These are phyloP conservation scores for Arthrinium phaeospermum DNA, from an alignment of 2,329 filamentous ascomycete genomes.

Conservation along the genomic window DNA sequence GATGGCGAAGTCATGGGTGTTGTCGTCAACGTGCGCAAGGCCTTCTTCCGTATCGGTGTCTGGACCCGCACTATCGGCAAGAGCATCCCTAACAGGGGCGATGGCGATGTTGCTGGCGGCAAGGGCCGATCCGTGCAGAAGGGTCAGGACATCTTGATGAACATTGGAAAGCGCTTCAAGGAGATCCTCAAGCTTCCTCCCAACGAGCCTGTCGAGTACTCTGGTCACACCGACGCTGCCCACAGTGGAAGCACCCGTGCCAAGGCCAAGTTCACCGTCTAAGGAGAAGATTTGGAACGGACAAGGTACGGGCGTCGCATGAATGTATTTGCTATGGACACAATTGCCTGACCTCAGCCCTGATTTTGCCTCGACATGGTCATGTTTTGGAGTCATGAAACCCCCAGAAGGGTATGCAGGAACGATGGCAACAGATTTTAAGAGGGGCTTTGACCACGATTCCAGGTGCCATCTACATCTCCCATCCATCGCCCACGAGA, in stretches of 20 bases:
- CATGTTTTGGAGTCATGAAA: not conserved
- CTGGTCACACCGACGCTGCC: slow-evolving; percentile 92
- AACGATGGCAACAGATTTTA: not conserved
- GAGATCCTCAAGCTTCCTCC: slow-evolving; percentile 81
- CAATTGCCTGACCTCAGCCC: slow-evolving; percentile 1
- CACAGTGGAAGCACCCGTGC: slow-evolving; percentile 92
- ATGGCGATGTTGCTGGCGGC: slow-evolving; percentile 73
- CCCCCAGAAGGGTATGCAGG: slow-evolving; percentile 7
- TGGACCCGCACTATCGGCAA: slow-evolving; percentile 97
- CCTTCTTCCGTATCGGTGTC: slow-evolving; percentile 95
- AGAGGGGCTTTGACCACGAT: slow-evolving; percentile 1
- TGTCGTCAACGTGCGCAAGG: slow-evolving; percentile 97
- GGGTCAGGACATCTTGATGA: slow-evolving; percentile 81
- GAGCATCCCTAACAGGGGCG: slow-evolving; percentile 76
- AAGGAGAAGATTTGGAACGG: slow-evolving; percentile 40
- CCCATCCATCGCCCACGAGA: not conserved
- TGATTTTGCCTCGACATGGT: not conserved
- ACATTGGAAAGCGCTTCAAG: slow-evolving; percentile 92
- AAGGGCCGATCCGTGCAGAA: slow-evolving; percentile 82
- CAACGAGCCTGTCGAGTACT: slow-evolving; percentile 86
- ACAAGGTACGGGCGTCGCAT: not conserved
- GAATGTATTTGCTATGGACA: not conserved
- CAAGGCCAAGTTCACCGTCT: slow-evolving; percentile 91
- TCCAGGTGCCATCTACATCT: not conserved
- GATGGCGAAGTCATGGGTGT: slow-evolving; percentile 99